These are phyloP conservation scores for Gnomoniopsis smithogilvyi DNA, from an alignment of 2,329 filamentous ascomycete species.

Conservation along the genomic window DNA sequence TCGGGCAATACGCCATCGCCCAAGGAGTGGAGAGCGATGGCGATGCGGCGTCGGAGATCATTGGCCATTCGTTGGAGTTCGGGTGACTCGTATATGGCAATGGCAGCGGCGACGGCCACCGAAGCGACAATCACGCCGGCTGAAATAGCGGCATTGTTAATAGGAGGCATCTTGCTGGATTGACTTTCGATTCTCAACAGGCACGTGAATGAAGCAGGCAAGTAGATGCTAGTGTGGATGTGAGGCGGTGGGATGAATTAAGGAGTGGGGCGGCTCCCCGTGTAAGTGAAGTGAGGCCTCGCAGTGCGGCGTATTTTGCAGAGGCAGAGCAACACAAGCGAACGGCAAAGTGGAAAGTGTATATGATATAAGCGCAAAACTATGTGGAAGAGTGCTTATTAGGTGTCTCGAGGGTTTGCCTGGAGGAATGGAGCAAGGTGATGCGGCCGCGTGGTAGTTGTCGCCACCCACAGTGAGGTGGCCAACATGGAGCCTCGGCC, in stretches of 20 bases:
- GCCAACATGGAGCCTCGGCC: neutral
- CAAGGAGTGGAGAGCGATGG: slow-evolving; percentile 56
- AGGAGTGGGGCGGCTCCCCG: slow-evolving; percentile 5
- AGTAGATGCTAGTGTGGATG: slow-evolving; percentile 1
- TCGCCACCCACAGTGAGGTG: neutral
- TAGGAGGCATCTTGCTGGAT: slow-evolving; percentile 44
- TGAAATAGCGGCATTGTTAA: slow-evolving; percentile 55
- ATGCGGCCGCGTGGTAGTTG: neutral
- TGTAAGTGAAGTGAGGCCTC: slow-evolving; percentile 10
- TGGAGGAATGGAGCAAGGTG: neutral
- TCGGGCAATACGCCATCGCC: slow-evolving; percentile 52
- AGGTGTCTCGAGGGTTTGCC: neutral
- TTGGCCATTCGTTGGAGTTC: slow-evolving; percentile 60
- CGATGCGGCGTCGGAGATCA: slow-evolving; percentile 59
- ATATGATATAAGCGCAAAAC: slow-evolving; percentile 1
- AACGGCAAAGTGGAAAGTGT: neutral
- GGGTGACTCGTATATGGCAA: slow-evolving; percentile 62
- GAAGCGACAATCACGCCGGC: slow-evolving; percentile 57
- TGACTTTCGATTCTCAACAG: neutral
- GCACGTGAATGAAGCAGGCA: neutral
- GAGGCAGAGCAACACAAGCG: neutral
- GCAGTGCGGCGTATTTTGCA: neutral
- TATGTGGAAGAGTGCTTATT: neutral
- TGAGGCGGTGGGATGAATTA: slow-evolving; percentile 1
- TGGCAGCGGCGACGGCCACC: slow-evolving; percentile 54